These are phyloP conservation scores for Ensete ventricosum DNA, from an alignment of 176 grass and related monocot genomes.

Conservation along the genomic window DNA sequence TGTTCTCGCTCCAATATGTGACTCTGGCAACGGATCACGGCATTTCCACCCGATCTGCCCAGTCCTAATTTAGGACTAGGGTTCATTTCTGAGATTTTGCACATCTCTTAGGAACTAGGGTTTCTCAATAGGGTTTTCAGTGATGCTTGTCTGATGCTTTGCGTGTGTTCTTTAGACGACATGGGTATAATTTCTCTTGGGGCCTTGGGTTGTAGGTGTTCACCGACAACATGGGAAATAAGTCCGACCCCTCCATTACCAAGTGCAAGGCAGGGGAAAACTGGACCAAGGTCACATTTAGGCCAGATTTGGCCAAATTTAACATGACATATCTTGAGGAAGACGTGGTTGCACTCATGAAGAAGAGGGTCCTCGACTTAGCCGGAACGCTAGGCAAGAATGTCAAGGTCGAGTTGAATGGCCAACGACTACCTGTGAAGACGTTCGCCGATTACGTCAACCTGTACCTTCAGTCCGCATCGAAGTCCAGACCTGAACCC, in stretches of 20 bases:
- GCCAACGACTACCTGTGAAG: slow-evolving; percentile 42
- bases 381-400: slow-evolving; percentile 70
- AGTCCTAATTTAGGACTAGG: no score
- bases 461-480: slow-evolving; percentile 48
- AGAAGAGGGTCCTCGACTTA: slow-evolving; percentile 79
- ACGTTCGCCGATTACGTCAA: slow-evolving; percentile 56
- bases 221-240: slow-evolving; percentile 74
- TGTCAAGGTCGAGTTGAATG: slow-evolving; percentile 77
- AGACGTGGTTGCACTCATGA: slow-evolving; percentile 85
- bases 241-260: slow-evolving; percentile 58
- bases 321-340: slow-evolving; percentile 70
- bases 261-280: slow-evolving; percentile 71
- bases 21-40: no score
- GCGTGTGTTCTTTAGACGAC: no score
- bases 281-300: slow-evolving; percentile 84
- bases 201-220: slow-evolving; percentile 39
- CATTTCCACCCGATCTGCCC: no score
- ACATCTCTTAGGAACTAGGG: no score
- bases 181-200: not conserved
- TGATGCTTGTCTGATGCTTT: no score
- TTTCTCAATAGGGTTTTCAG: no score
- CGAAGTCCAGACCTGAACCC: slow-evolving; percentile 14
- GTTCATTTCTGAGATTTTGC: no score
- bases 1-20: no score
- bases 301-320: slow-evolving; percentile 83